Evolutionary conservation across 345 rosid species (phyloP).

Genomic region (Theobroma cacao): DNA sequence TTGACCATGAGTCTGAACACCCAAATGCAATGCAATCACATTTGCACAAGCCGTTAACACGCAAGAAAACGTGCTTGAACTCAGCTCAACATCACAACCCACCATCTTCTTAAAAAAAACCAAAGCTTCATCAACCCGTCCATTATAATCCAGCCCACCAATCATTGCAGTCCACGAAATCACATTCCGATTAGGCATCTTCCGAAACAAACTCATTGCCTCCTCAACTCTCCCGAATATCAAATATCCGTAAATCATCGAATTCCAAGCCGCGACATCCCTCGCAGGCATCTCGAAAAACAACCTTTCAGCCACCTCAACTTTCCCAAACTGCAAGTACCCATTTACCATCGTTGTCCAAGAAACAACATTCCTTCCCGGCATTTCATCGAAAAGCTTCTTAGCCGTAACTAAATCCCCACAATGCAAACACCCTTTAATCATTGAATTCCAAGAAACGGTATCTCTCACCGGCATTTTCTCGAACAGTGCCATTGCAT

Average conservation of each 20-base stretch:
- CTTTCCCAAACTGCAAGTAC: slow-evolving; percentile 46
- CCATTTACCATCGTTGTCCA: slow-evolving; percentile 78
- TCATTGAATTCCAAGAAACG: slow-evolving; percentile 67
- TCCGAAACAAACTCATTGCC: slow-evolving; percentile 51
- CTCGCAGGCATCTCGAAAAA: slow-evolving; percentile 54
- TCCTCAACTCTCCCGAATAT: slow-evolving; percentile 46
- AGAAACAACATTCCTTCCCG: slow-evolving; percentile 56
- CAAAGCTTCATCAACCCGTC: slow-evolving; percentile 52
- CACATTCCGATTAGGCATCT: slow-evolving; percentile 59
- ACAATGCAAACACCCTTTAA: slow-evolving; percentile 62
- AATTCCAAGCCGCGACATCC: slow-evolving; percentile 74
- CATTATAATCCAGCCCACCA: slow-evolving; percentile 59
- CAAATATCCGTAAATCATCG: slow-evolving; percentile 69
- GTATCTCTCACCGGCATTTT: slow-evolving; percentile 51
- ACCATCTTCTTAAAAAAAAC: slow-evolving; percentile 48
- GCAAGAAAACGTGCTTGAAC: slow-evolving; percentile 50
- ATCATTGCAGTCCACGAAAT: slow-evolving; percentile 88
- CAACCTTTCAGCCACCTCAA: slow-evolving; percentile 51
- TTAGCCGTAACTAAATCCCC: slow-evolving; percentile 42
- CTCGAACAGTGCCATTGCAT: slow-evolving; percentile 51
- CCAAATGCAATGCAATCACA: slow-evolving; percentile 39
- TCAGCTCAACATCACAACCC: slow-evolving; percentile 35
- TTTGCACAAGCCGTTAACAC: slow-evolving; percentile 63
- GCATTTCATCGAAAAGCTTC: slow-evolving; percentile 68
- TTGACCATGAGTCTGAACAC: slow-evolving; percentile 55